Evolutionary conservation across 2,329 filamentous ascomycete genomes (phyloP).

Genomic region (Fusarium dlaminii): DNA sequence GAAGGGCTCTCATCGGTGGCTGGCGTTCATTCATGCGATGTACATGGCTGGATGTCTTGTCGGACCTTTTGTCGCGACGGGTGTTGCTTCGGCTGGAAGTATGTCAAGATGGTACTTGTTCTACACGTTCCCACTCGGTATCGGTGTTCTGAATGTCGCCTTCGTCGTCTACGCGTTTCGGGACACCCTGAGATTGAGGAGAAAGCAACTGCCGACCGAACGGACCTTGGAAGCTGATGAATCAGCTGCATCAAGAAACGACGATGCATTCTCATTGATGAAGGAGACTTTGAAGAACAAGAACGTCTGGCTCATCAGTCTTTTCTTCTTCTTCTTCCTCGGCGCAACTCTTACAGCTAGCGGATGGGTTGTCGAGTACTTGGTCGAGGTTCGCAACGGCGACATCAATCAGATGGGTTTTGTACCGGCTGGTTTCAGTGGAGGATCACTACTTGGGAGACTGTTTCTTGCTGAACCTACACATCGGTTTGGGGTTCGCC

Average conservation of each 20-base stretch:
- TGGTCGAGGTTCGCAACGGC: conserved; percentile 67
- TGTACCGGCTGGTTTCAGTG: conserved; percentile 68
- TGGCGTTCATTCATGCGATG: conserved; percentile 72
- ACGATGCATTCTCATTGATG: conserved; percentile 55
- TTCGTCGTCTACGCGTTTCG: conserved; percentile 60
- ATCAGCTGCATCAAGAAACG: conserved; percentile 15
- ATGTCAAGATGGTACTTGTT: conserved; percentile 62
- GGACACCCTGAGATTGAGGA: conserved; percentile 53
- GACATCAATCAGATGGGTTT: conserved; percentile 68
- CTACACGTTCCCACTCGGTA: conserved; percentile 63
- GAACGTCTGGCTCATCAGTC: conserved; percentile 65
- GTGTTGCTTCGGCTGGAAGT: conserved; percentile 54
- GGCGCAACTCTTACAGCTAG: conserved; percentile 64
- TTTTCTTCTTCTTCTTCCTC: conserved; percentile 73
- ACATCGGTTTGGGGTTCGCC: conserved; percentile 65
- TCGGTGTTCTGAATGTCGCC: conserved; percentile 61
- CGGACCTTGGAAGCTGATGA: conserved; percentile 14
- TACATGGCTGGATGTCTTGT: conserved; percentile 67
- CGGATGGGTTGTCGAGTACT: conserved; percentile 73
- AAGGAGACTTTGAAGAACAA: conserved; percentile 55
- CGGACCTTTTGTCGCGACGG: conserved; percentile 63
- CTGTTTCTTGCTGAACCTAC: conserved; percentile 67
- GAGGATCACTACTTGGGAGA: conserved; percentile 65
- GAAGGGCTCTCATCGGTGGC: conserved; percentile 64
- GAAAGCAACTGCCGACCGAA: conserved; percentile 7